Evolutionary conservation across 192 early-diverging fungal genomes (phyloP).

Genomic region (Umbelopsis sp.): DNA sequence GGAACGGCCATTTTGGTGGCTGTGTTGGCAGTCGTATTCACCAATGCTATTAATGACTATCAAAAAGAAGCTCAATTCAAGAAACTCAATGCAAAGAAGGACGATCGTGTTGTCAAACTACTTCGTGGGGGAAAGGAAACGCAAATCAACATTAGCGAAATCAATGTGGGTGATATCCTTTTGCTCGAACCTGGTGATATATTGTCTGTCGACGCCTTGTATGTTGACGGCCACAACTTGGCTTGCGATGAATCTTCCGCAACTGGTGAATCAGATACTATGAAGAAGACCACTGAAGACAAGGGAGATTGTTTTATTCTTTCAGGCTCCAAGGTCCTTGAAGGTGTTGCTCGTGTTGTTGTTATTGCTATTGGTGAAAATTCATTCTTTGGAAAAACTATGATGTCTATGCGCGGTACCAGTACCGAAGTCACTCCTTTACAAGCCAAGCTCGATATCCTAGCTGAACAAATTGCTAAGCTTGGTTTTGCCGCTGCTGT

Average conservation of each 20-base stretch:
- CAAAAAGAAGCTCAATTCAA: conserved; percentile 89
- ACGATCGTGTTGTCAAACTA: conserved; percentile 77
- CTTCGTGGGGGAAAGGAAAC: conserved; percentile 74
- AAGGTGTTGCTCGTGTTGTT: conserved; percentile 84
- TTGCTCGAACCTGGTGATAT: conserved; percentile 90
- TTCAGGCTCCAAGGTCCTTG: conserved; percentile 88
- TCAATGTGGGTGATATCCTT: conserved; percentile 92
- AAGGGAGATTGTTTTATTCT: conserved; percentile 78
- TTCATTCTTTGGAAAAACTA: conserved; percentile 88
- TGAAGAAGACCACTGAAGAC: conserved; percentile 71
- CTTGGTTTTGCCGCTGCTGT: conserved; percentile 82
- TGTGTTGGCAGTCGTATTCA: conserved; percentile 88
- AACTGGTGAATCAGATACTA: conserved; percentile 88
- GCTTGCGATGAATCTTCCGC: conserved; percentile 86
- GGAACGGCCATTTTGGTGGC: conserved; percentile 83
- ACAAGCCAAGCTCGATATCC: conserved; percentile 85
- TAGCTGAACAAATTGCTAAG: conserved; percentile 95
- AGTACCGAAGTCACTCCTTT: conserved; percentile 85
- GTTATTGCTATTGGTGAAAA: conserved; percentile 84
- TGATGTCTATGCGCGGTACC: conserved; percentile 80
- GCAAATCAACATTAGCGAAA: conserved; percentile 74
- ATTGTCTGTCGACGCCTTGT: conserved; percentile 91
- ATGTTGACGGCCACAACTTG: conserved; percentile 78
- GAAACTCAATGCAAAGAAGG: conserved; percentile 85
- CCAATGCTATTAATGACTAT: conserved; percentile 89